A percentile compares a stretch with the other conserved stretches of the same genome.
Conservation (phyloP, 345 rosid species). For the Heritiera littoralis region DNA sequence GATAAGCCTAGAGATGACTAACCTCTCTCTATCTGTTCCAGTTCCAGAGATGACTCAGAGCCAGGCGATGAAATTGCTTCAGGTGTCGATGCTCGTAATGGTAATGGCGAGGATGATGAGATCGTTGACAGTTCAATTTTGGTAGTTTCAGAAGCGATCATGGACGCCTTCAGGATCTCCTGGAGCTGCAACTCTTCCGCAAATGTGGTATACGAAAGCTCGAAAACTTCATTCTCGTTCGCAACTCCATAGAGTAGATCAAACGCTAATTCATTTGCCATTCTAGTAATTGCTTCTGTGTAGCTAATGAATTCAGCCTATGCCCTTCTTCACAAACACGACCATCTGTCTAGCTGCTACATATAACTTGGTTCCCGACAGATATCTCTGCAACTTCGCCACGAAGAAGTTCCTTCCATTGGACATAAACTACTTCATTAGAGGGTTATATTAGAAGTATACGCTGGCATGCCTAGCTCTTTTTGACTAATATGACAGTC, state of each 20-base stretch:
- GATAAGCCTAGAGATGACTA: background rate
- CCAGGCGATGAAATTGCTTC: background rate
- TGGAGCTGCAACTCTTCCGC: conserved; percentile 24
- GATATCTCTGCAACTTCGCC: background rate
- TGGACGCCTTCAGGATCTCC: conserved; percentile 10
- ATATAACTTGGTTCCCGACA: background rate
- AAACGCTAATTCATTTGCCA: background rate
- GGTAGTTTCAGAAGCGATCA: background rate
- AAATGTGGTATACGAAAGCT: background rate
- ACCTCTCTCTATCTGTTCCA: background rate
- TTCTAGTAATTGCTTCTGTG: background rate
- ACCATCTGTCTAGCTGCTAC: background rate
- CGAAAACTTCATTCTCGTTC: background rate
- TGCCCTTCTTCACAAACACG: background rate
- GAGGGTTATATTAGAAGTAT: background rate
- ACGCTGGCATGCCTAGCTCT: background rate
- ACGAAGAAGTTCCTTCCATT: background rate
- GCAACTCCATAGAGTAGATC: background rate
- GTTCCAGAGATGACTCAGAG: background rate
- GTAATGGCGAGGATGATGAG: background rate
- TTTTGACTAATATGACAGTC: background rate
- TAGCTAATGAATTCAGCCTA: background rate
- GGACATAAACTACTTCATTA: conserved; percentile 7
- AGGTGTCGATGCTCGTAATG: background rate
- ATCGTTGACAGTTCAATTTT: background rate